phyloP scores from a whole-genome alignment of 1,284 basidiomycete genomes.

The Naganishia cerealis region DNA sequence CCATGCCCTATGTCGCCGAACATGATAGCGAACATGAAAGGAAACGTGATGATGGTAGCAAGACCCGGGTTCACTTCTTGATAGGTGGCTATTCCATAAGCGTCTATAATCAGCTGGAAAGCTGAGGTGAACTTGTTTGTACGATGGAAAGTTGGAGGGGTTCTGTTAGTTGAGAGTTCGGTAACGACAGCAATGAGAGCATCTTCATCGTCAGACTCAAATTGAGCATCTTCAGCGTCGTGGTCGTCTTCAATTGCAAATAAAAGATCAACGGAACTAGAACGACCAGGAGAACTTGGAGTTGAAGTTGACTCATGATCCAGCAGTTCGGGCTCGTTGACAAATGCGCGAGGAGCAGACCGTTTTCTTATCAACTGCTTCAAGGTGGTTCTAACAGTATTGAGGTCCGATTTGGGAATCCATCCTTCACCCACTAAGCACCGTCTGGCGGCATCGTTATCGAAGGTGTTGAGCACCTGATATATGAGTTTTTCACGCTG shows the following conservation, averaged over 20 bases:
- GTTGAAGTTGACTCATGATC: too few relatives aligned
- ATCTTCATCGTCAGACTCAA: too few relatives aligned
- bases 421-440: slow-evolving; percentile 97
- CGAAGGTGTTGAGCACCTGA: slow-evolving; percentile 89
- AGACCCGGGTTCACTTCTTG: slow-evolving; percentile 97
- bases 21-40: slow-evolving; percentile 99
- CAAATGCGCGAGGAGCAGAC: too few relatives aligned
- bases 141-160: slow-evolving; percentile 90
- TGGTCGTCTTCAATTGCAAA: too few relatives aligned
- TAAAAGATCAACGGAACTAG: too few relatives aligned
- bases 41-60: slow-evolving; percentile 91
- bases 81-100: slow-evolving; percentile 91
- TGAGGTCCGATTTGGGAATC: slow-evolving; percentile 90
- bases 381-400: slow-evolving; percentile 82
- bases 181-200: slow-evolving; percentile 88
- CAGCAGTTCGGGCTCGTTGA: too few relatives aligned
- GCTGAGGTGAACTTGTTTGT: slow-evolving; percentile 97
- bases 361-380: slow-evolving; percentile 88
- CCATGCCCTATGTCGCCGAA: slow-evolving; percentile 99
- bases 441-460: slow-evolving; percentile 88
- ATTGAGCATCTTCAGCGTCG: too few relatives aligned
- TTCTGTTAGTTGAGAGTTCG: slow-evolving; percentile 83
- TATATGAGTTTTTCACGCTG: slow-evolving; percentile 95
- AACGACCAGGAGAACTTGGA: too few relatives aligned
- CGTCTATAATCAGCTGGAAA: slow-evolving; percentile 97